Base-by-base conservation (phyloP, 2,329 filamentous ascomycete species). In the Penicillium sp. region DNA sequence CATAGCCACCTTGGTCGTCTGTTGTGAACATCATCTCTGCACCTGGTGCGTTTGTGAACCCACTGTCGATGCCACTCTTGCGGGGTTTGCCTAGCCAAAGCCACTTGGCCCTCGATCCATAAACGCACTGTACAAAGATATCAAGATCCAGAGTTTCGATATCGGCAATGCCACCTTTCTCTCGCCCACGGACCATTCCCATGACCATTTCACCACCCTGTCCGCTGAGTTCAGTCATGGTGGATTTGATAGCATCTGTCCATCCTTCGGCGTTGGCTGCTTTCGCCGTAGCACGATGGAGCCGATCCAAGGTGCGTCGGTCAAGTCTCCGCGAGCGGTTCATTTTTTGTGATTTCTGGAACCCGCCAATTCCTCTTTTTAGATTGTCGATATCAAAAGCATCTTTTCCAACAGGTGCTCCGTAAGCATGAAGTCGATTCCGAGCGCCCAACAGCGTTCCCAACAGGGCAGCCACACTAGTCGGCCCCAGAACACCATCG, bases 161-260 rank as follows among this genome's bases (percentile, higher is more conserved):
- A 63, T 97, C 93, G 3, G 90, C 89, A 59, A 97, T 92, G 3
- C 91, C 90, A 49, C 87, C 90, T 72, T 95, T 95, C 62, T 96
- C 91, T 41, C 88, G 86, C 21, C 89, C 86, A 32, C 87, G 89
- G 5, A 96, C 91, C 79, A 96, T 95, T n/a, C 91, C 92, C 79
- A 96, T 91, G 40, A 97, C 88, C 75, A 97, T 89, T 70, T 97
- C 93, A 41, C 92, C 92, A 46, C 93, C 88, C 69, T 97, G 96
- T 12, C 94, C 93, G 60, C 91, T 91, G 32, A 99, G 84, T 71
- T 97, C 94, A 15, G 89, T 91, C 40, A 97, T 89, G 0, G 93
- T 97, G 3, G 91, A 96, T 69, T 97, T 97, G 64, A 99, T 91
- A 15, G 93, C 92, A 65, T 90, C 90, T 13, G 88, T 89, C 90